phyloP scores from a whole-genome alignment of 2,329 filamentous ascomycete genomes.

The Paecilomyces sp. region DNA sequence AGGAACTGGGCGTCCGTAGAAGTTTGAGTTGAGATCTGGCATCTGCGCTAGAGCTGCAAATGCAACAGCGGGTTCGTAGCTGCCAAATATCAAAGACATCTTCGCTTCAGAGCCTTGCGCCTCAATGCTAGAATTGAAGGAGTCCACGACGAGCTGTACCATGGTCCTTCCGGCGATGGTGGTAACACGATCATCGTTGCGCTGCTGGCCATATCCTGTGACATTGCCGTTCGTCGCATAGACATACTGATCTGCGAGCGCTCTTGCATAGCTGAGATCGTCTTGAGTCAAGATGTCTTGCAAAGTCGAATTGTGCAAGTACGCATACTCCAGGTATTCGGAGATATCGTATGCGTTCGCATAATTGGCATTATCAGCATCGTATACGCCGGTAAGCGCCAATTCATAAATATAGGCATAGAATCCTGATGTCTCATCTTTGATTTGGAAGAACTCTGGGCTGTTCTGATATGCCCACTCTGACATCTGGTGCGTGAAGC shows the following conservation, averaged over 20 bases:
- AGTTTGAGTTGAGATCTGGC: slow-evolving; percentile 31
- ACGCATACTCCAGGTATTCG: slow-evolving; percentile 50
- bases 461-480: slow-evolving; percentile 35
- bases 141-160: slow-evolving; percentile 28
- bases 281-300: slow-evolving; percentile 19
- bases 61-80: slow-evolving; percentile 43
- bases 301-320: slow-evolving; percentile 44
- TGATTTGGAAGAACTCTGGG: slow-evolving; percentile 33
- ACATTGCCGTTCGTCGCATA: slow-evolving; percentile 43
- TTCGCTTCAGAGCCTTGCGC: slow-evolving; percentile 32
- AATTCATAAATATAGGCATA: slow-evolving; percentile 41
- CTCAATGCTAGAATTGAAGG: slow-evolving; percentile 32
- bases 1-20: slow-evolving; percentile 43
- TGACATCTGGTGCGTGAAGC: slow-evolving; percentile 30
- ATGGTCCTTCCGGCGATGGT: slow-evolving; percentile 39
- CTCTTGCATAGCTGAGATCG: slow-evolving; percentile 31
- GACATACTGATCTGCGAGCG: slow-evolving; percentile 43
- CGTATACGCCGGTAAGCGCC: slow-evolving; percentile 37
- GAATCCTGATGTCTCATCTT: slow-evolving; percentile 31
- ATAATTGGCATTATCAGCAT: slow-evolving; percentile 37
- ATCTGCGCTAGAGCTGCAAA: slow-evolving; percentile 43
- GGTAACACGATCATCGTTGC: slow-evolving; percentile 21
- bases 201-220: slow-evolving; percentile 16
- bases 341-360: slow-evolving; percentile 47
- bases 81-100: slow-evolving; percentile 44